Conservation (phyloP, 805 yeast species). For the Debaryomyces prosopidis region DNA sequence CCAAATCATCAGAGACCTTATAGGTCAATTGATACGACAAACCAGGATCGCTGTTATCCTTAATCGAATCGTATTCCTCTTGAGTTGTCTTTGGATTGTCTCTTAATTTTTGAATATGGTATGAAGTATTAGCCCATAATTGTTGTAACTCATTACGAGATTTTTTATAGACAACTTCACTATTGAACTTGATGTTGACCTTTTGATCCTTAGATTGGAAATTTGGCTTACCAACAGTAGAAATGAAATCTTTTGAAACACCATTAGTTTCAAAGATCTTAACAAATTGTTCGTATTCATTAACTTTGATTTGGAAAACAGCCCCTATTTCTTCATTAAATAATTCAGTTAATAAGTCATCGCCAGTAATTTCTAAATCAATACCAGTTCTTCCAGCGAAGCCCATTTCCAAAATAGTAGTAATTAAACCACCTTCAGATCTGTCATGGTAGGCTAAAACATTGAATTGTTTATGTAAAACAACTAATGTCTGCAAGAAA, state of each 20-base stretch:
- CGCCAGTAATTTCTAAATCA: slow-evolving; percentile 48
- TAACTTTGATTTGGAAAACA: slow-evolving; percentile 77
- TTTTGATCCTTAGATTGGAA: slow-evolving; percentile 42
- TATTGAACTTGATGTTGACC: slow-evolving; percentile 52
- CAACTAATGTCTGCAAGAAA: slow-evolving; percentile 67
- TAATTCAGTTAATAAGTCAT: slow-evolving; percentile 53
- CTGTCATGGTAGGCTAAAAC: slow-evolving; percentile 93
- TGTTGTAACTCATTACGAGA: slow-evolving; percentile 75
- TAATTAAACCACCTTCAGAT: slow-evolving; percentile 93
- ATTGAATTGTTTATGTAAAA: slow-evolving; percentile 64
- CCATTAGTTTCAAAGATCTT: slow-evolving; percentile 58
- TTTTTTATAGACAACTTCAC: slow-evolving; percentile 45
- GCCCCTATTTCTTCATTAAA: slow-evolving; percentile 96
- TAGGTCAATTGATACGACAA: slow-evolving; percentile 76
- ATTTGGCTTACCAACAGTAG: slow-evolving; percentile 70
- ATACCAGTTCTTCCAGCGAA: slow-evolving; percentile 93
- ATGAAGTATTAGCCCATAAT: slow-evolving; percentile 85
- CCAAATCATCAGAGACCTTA: slow-evolving; percentile 53
- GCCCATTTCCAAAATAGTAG: slow-evolving; percentile 90
- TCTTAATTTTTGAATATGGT: slow-evolving; percentile 85
- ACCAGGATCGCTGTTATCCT: slow-evolving; percentile 89
- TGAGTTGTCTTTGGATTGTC: slow-evolving; percentile 91
- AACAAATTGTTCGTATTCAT: slow-evolving; percentile 56
- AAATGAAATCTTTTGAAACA: slow-evolving; percentile 52
- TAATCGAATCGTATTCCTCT: slow-evolving; percentile 75